Conservation (phyloP, 805 yeast species). For the Cyberlindnera maclurae region DNA sequence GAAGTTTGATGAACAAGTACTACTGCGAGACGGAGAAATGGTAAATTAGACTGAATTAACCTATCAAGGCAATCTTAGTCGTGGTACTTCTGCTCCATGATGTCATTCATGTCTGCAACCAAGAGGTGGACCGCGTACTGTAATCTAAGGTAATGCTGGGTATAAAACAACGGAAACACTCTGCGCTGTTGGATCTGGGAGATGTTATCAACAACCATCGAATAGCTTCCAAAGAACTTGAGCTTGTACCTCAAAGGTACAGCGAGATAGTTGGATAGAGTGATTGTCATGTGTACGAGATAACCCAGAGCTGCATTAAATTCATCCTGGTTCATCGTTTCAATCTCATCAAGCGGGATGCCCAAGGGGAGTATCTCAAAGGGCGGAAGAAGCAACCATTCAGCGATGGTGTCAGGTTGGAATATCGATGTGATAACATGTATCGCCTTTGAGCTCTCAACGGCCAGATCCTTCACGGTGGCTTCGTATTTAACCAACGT, state of each 20-base stretch:
- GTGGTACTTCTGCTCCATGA: conserved; percentile 15
- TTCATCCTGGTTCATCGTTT: conserved; percentile 16
- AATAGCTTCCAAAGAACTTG: conserved; percentile 32
- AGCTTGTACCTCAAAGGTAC: conserved; percentile 34
- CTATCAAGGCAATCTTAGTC: conserved; percentile 5
- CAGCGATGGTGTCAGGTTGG: conserved; percentile 23
- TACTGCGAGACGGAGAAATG: conserved; percentile 25
- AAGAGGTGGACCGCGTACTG: conserved; percentile 33
- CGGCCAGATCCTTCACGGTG: conserved; percentile 11
- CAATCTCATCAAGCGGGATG: conserved; percentile 11
- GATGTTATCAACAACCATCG: conserved; percentile 33
- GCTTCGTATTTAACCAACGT: conserved; percentile 9
- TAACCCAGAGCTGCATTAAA: conserved; percentile 30
- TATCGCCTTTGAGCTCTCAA: conserved; percentile 19
- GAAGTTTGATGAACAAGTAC: conserved; percentile 34
- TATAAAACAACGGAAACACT: conserved; percentile 34
- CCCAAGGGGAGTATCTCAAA: conserved; percentile 23
- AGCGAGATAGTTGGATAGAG: conserved; percentile 27
- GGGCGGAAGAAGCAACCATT: conserved; percentile 13
- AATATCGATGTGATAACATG: conserved; percentile 23
- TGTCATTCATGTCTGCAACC: conserved; percentile 30
- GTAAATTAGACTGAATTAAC: background rate
- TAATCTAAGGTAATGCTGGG: conserved; percentile 31
- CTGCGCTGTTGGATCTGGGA: conserved; percentile 24
- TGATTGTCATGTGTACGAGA: conserved; percentile 25